phyloP scores from a whole-genome alignment of 176 grass and related monocot genomes.

The Raddia guianensis region DNA sequence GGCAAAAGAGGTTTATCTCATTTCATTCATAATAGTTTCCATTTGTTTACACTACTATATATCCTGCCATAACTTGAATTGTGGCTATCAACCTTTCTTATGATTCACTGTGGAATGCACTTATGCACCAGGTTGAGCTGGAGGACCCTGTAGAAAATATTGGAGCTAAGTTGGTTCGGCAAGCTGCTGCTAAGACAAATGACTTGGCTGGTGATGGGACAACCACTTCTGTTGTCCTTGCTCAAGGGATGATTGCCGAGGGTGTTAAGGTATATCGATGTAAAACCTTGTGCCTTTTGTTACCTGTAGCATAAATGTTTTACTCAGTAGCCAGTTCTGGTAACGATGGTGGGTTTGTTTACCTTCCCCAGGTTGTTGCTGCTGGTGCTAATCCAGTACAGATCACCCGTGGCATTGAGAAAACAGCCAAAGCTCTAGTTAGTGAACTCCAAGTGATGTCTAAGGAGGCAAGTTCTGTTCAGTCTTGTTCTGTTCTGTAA shows the following conservation, averaged over 20 bases:
- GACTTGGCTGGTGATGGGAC: conserved; percentile 70
- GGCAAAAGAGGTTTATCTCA: conserved; percentile 38
- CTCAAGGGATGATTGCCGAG: conserved; percentile 64
- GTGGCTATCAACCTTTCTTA: not conserved
- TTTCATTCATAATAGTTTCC: not conserved
- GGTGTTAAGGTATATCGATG: conserved; percentile 58
- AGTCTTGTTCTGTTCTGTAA: conserved; percentile 1
- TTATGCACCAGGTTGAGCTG: conserved; percentile 66
- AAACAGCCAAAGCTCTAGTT: conserved; percentile 59
- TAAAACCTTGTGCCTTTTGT: not conserved
- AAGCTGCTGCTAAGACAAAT: conserved; percentile 73
- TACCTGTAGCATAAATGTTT: not conserved
- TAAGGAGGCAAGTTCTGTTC: conserved; percentile 48
- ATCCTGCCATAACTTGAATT: not conserved
- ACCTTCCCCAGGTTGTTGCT: conserved; percentile 44
- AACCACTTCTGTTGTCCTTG: conserved; percentile 65
- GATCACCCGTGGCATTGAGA: conserved; percentile 65
- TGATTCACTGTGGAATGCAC: not conserved
- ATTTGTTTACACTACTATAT: not conserved
- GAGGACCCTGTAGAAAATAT: conserved; percentile 93
- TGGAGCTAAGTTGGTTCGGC: conserved; percentile 86
- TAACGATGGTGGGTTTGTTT: not conserved
- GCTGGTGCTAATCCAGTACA: conserved; percentile 73
- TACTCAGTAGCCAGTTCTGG: not conserved
- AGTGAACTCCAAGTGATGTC: conserved; percentile 58